Evolutionary conservation across 2,329 filamentous ascomycete species (phyloP).

Genomic region (Coniochaeta ligniaria): DNA sequence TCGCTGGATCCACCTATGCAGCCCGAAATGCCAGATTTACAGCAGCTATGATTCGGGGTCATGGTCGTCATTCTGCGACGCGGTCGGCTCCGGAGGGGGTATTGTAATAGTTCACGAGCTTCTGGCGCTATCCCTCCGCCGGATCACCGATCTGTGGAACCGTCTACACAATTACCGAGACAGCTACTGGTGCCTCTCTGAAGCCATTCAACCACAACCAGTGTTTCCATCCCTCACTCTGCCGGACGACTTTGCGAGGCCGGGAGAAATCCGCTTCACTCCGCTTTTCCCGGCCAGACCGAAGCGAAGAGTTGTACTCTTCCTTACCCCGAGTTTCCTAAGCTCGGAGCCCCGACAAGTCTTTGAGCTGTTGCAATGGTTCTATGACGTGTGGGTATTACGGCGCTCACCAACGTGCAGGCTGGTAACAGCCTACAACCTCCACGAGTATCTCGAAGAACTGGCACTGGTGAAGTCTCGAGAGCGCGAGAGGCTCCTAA

Average conservation of each 20-base stretch:
- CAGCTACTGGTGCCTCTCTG: slow-evolving; percentile 33
- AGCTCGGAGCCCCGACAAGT: slow-evolving; percentile 34
- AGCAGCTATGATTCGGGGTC: slow-evolving; percentile 32
- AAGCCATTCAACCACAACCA: slow-evolving; percentile 20
- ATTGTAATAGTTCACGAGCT: slow-evolving; percentile 39
- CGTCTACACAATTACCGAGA: slow-evolving; percentile 22
- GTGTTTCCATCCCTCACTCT: slow-evolving; percentile 21
- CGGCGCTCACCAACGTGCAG: slow-evolving; percentile 14
- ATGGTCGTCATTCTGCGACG: slow-evolving; percentile 36
- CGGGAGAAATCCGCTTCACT: slow-evolving; percentile 27
- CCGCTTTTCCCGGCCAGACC: slow-evolving; percentile 33
- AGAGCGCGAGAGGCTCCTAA: slow-evolving; percentile 11
- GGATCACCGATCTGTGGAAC: slow-evolving; percentile 28
- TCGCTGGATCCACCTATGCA: slow-evolving; percentile 34
- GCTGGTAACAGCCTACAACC: slow-evolving; percentile 27
- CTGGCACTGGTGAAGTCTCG: slow-evolving; percentile 25
- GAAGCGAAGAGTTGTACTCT: slow-evolving; percentile 25
- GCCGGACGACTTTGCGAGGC: slow-evolving; percentile 6
- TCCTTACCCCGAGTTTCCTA: slow-evolving; percentile 43
- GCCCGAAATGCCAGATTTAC: slow-evolving; percentile 33
- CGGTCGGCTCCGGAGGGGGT: slow-evolving; percentile 15
- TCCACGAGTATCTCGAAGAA: slow-evolving; percentile 25
- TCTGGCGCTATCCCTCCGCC: slow-evolving; percentile 26
- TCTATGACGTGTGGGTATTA: slow-evolving; percentile 13
- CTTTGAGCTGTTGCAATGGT: slow-evolving; percentile 33